Conservation (phyloP, 2,329 filamentous ascomycete species). For the Penicillium sp. region DNA sequence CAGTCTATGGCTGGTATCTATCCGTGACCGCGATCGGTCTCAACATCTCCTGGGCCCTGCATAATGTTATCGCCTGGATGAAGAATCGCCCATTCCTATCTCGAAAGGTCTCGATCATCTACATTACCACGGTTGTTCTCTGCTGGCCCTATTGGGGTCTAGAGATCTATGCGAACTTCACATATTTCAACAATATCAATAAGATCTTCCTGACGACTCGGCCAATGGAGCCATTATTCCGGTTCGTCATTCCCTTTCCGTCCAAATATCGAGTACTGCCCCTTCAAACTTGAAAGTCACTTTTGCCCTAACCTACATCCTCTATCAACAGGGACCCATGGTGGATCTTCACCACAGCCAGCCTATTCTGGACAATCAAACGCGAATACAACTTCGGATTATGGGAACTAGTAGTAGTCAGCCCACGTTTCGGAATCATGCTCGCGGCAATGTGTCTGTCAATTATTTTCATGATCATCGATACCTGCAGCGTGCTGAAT, state of each 20-base stretch:
- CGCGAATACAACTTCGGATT: slow-evolving; percentile 59
- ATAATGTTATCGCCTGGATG: slow-evolving; percentile 67
- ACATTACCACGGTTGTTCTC: slow-evolving; percentile 58
- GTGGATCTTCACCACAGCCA: slow-evolving; percentile 64
- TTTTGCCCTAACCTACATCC: neutral
- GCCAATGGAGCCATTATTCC: slow-evolving; percentile 60
- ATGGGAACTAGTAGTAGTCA: slow-evolving; percentile 57
- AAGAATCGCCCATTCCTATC: slow-evolving; percentile 62
- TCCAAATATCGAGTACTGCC: too few relatives aligned
- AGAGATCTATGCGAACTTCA: slow-evolving; percentile 64
- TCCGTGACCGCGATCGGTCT: slow-evolving; percentile 60
- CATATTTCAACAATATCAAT: slow-evolving; percentile 59
- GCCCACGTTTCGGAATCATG: slow-evolving; percentile 64
- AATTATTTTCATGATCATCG: slow-evolving; percentile 60
- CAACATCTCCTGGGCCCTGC: slow-evolving; percentile 62
- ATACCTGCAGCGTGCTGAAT: slow-evolving; percentile 59
- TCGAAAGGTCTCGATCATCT: slow-evolving; percentile 51
- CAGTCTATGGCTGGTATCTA: slow-evolving; percentile 63
- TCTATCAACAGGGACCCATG: slow-evolving; percentile 55
- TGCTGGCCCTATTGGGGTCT: slow-evolving; percentile 64
- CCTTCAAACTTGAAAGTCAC: neutral
- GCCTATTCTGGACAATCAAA: slow-evolving; percentile 63
- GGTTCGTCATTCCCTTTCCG: slow-evolving; percentile 35
- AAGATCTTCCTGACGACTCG: slow-evolving; percentile 55
- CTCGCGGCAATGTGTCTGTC: slow-evolving; percentile 60